Evolutionary conservation across 208 protist species (phyloP), one percentile per base, ranked within the genome.

Genomic region (Leptomonas pyrrhocoris): DNA sequence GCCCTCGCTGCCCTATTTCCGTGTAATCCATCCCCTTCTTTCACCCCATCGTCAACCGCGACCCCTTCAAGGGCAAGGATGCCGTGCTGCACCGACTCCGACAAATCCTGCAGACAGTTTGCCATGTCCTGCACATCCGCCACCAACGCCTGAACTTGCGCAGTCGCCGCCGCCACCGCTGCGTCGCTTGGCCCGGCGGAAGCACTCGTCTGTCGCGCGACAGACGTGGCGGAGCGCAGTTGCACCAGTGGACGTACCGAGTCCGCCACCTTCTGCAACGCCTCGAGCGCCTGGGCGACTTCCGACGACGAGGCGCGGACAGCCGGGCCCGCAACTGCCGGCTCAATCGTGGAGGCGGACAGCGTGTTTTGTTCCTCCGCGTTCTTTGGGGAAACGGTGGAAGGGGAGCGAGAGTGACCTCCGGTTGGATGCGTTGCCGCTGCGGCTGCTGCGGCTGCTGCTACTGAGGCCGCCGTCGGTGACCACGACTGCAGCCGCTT

Each of bases 61-160:
- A 54, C 61, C 21, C 66, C 64, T 12, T 61, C 77, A 4, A 74
- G 49, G 27, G 78, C 75, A 15, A 64, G 36, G 34, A 72, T 71
- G 46, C 77, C 69, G 56, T 83, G 71, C 5, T 79, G 60, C 38
- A 55, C 75, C 19, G 77, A 70, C 30, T 70, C 57, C 19, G 59
- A 65, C 21, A 81, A 53, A 7, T 69, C 42, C 36, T 62, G 53
- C 49, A 81, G 60, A 68, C 54, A 75, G 60, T 23, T 70, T 8
- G 40, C 45, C 59, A 81, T 77, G 57, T 58, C 54, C 45, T 73
- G 46, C 21, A 81, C 56, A 42, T 71, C 71, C 16, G 50, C 56
- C 31, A 77, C 59, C 18, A 81, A 30, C 31, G 48, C 40, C 28
- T 43, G n/a, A n/a, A n/a, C n/a, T n/a, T n/a, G 62, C 46, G 65